phyloP scores from a whole-genome alignment of 2,329 filamentous ascomycete genomes.

The Verticillium zaregamsianum region DNA sequence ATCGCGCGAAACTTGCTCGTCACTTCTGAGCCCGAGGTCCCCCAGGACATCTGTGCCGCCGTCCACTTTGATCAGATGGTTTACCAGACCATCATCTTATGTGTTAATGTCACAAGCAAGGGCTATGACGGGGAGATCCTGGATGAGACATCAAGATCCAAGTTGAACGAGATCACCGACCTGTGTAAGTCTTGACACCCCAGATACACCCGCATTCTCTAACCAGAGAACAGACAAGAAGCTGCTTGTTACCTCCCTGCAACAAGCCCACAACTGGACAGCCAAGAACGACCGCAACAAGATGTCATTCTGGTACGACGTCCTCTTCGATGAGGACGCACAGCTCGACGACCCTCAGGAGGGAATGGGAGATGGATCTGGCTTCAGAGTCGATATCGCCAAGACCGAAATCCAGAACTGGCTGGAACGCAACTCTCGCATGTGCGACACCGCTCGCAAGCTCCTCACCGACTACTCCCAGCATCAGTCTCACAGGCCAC shows the following conservation, averaged over 20 bases:
- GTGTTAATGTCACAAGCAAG: slow-evolving; percentile 64
- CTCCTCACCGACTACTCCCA: slow-evolving; percentile 53
- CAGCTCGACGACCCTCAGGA: slow-evolving; percentile 46
- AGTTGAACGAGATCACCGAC: slow-evolving; percentile 60
- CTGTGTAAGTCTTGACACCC: slow-evolving; percentile 47
- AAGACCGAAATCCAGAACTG: slow-evolving; percentile 59
- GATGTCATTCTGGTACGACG: slow-evolving; percentile 65
- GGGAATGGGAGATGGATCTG: slow-evolving; percentile 44
- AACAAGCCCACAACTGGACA: slow-evolving; percentile 67
- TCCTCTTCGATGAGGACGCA: slow-evolving; percentile 57
- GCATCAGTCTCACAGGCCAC: slow-evolving; percentile 42
- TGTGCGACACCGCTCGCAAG: slow-evolving; percentile 51
- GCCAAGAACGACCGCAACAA: slow-evolving; percentile 67
- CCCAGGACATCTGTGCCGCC: slow-evolving; percentile 61
- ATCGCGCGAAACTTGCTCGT: slow-evolving; percentile 62
- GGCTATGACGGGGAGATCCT: slow-evolving; percentile 61
- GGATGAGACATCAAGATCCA: slow-evolving; percentile 52
- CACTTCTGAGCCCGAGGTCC: slow-evolving; percentile 59
- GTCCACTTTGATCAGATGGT: slow-evolving; percentile 64
- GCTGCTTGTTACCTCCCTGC: slow-evolving; percentile 59
- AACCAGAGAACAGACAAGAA: slow-evolving; percentile 51
- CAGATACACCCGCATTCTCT: background rate
- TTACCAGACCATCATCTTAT: slow-evolving; percentile 61
- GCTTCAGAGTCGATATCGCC: slow-evolving; percentile 52
- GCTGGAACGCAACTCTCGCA: slow-evolving; percentile 56